phyloP scores from a whole-genome alignment of 169 alveolate genomes.

The Babesia divergens region DNA sequence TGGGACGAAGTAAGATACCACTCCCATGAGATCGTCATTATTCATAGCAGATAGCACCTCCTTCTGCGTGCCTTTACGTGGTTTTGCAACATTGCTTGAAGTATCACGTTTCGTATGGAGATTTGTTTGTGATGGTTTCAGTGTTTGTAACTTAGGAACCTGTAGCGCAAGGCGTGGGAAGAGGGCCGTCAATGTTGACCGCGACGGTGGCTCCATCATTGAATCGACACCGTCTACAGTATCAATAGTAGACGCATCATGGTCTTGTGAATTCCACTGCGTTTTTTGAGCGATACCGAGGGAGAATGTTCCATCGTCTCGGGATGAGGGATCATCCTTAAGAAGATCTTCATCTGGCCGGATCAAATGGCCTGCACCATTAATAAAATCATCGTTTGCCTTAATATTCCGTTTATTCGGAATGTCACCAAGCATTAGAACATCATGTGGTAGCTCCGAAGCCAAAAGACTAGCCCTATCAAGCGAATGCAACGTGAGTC shows the following conservation, averaged over 20 bases:
- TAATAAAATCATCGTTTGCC: neutral
- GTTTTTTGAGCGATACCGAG: constrained; percentile 47
- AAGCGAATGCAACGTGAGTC: constrained; percentile 45
- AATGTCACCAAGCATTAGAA: constrained; percentile 24
- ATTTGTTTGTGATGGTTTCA: neutral
- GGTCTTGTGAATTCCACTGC: constrained; percentile 15
- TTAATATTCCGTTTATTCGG: neutral
- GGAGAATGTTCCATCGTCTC: constrained; percentile 39
- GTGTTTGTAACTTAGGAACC: neutral
- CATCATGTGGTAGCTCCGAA: constrained; percentile 53
- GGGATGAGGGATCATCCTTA: constrained; percentile 13
- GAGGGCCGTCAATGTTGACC: neutral
- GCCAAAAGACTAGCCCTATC: constrained; percentile 38
- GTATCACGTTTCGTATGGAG: neutral
- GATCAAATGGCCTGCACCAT: constrained; percentile 1
- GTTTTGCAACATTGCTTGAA: neutral
- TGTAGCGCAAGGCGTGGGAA: constrained; percentile 34
- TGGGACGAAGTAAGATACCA: neutral
- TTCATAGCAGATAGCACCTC: constrained; percentile 11
- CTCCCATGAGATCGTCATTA: neutral
- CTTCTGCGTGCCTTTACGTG: neutral
- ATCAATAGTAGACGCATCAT: constrained; percentile 39
- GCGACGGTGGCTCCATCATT: neutral
- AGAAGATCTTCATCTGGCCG: constrained; percentile 6
- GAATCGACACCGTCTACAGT: constrained; percentile 1